These are phyloP conservation scores for Hypoxylon sp. DNA, from an alignment of 2,329 filamentous ascomycete genomes.

Conservation along the genomic window DNA sequence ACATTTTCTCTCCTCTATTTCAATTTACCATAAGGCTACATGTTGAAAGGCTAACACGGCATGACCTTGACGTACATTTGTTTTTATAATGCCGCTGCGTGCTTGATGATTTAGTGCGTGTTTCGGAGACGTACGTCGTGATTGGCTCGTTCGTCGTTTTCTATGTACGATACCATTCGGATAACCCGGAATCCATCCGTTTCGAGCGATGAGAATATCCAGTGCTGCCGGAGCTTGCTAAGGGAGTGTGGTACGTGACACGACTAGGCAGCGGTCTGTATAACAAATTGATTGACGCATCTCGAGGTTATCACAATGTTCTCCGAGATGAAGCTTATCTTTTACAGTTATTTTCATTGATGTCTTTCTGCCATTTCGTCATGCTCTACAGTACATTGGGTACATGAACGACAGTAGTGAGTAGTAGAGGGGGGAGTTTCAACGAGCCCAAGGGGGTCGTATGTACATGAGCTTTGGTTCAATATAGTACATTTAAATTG, in stretches of 20 bases:
- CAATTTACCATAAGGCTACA: not conserved
- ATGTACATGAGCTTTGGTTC: conserved; percentile 43
- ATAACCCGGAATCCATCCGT: not conserved
- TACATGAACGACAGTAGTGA: conserved; percentile 30
- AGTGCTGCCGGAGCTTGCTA: not conserved
- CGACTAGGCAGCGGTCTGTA: not conserved
- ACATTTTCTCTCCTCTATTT: not conserved
- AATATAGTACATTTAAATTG: conserved; percentile 42
- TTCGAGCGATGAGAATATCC: not conserved
- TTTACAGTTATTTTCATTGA: not conserved
- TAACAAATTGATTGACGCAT: not conserved
- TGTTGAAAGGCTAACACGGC: not conserved
- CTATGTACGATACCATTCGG: not conserved
- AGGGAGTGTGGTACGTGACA: not conserved
- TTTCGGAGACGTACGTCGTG: conserved; percentile 2
- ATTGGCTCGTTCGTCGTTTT: not conserved
- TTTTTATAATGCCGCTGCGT: not conserved
- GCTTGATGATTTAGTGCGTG: not conserved
- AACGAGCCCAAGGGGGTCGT: conserved; percentile 42
- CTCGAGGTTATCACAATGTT: no score
- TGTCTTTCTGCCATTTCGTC: conserved; percentile 37
- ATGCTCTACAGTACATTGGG: conserved; percentile 40
- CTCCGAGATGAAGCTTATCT: not conserved
- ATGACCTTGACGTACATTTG: not conserved
- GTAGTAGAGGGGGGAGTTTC: conserved; percentile 45